phyloP scores from a whole-genome alignment of 208 protist species.

The Acanthamoeba royreba region DNA sequence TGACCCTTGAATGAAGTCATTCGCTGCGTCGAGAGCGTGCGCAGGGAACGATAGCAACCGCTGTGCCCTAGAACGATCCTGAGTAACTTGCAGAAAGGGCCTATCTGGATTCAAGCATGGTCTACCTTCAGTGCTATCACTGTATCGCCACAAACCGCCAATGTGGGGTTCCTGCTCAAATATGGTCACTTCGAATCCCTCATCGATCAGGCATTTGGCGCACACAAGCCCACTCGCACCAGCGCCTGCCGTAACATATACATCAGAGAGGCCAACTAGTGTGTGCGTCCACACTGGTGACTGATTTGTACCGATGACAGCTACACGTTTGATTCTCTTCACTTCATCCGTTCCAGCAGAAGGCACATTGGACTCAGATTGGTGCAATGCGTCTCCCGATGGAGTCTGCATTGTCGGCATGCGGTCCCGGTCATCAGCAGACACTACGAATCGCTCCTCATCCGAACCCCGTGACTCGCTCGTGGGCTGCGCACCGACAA shows the following conservation, averaged over 20 bases:
- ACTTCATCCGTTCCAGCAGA: too few relatives aligned
- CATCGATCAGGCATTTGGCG: background rate
- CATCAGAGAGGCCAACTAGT: background rate
- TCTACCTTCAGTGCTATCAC: background rate
- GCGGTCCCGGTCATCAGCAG: too few relatives aligned
- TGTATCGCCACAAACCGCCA: background rate
- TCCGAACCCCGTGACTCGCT: too few relatives aligned
- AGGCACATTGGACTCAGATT: too few relatives aligned
- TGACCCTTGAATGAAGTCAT: background rate
- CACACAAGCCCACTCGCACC: background rate
- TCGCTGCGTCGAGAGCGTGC: background rate
- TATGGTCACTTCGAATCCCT: background rate
- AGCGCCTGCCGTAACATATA: background rate
- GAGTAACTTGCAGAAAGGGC: too few relatives aligned
- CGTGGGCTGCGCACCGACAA: too few relatives aligned
- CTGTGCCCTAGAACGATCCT: background rate
- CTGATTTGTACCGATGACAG: background rate
- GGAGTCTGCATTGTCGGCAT: too few relatives aligned
- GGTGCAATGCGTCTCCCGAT: too few relatives aligned
- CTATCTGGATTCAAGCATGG: too few relatives aligned
- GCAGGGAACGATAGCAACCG: background rate
- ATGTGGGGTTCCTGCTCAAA: conserved; percentile 8
- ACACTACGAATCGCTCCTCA: too few relatives aligned
- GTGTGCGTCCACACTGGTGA: background rate
- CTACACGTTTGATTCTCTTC: background rate